Evolutionary conservation across 2,329 filamentous ascomycete species (phyloP).

Genomic region (Pochonia chlamydosporia): DNA sequence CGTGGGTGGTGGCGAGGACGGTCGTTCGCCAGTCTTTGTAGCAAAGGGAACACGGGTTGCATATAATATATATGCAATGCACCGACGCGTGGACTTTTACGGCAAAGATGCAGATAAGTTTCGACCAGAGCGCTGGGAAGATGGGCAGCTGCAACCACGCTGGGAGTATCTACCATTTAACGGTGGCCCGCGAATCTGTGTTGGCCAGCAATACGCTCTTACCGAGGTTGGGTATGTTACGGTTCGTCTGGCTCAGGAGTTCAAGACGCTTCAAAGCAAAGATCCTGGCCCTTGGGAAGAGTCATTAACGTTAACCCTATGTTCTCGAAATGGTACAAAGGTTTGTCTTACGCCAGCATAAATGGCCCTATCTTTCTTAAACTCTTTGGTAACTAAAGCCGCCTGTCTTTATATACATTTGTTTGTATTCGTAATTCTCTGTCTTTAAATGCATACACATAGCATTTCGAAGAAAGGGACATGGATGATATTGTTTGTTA

Average conservation of each 20-base stretch:
- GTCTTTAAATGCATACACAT: too few relatives aligned
- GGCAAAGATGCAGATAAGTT: conserved; percentile 33
- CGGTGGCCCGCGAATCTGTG: conserved; percentile 38
- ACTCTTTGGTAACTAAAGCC: too few relatives aligned
- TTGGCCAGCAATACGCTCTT: conserved; percentile 18
- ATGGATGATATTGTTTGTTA: too few relatives aligned
- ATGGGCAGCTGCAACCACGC: conserved; percentile 24
- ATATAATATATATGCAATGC: conserved; percentile 36
- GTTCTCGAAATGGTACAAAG: conserved; percentile 14
- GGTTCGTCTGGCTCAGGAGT: conserved; percentile 18
- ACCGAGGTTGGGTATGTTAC: conserved; percentile 19
- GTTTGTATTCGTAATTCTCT: too few relatives aligned
- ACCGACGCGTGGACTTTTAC: conserved; percentile 30
- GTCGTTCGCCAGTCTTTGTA: conserved; percentile 39
- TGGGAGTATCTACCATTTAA: conserved; percentile 43
- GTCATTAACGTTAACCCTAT: conserved; percentile 11
- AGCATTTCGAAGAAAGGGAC: too few relatives aligned
- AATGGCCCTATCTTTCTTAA: too few relatives aligned
- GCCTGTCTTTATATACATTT: too few relatives aligned
- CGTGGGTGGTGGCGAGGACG: conserved; percentile 41
- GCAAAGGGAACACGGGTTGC: conserved; percentile 35
- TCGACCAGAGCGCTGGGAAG: conserved; percentile 34
- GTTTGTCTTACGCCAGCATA: conserved; percentile 11
- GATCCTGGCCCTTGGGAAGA: conserved; percentile 15
- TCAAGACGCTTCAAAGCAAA: conserved; percentile 12